Evolutionary conservation across 208 protist genomes (phyloP), one percentile per base, ranked within the genome.

Genomic region (Crithidia mellificae): DNA sequence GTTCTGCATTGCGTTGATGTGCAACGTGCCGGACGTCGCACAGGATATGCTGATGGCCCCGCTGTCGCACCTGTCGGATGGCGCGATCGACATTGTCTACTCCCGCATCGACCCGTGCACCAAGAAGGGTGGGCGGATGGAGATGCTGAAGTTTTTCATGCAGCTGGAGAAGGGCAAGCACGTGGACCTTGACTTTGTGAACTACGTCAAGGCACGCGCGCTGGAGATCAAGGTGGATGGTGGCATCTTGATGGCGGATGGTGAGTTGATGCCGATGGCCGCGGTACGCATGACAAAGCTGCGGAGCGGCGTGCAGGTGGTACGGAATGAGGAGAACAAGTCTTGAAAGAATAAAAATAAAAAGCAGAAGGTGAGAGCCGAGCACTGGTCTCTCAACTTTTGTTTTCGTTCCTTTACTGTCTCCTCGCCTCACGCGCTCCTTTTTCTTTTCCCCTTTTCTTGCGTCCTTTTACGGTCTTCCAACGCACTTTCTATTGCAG

Each of bases 31-130:
- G 2, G 72, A 96, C 50, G 77, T 87, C 1, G 76, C 87, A 24
- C 87, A 87, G 78, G 84, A 96, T 59, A 84, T 89, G 75, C 58
- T 80, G 51, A 90, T 96, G 78, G 84, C 90, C 9, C 90, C 90
- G 9, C 20, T 89, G 17, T 72, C 81, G 4, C 90, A 96, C 58
- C 51, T 93, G 63, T 83, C 73, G 38, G 90, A 96, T 63, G 87
- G 87, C 25, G 70, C 87, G 24, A 91, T 96, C 51, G 90, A 96
- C 64, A 24, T 93, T 25, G 80, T 90, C 39, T 96, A 83, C 73
- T 74, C 32, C 66, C 77, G 84, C 29, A 73, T 69, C 30, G 72
- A 84, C 38, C 75, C 56, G 2, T 67, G 39, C 27, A 78, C 51
- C 30, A 74, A 64, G 24, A 27, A 57, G 12, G 62, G 67, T 0